Conservation (phyloP, 2,329 filamentous ascomycete species). For the Fusarium succisae region DNA sequence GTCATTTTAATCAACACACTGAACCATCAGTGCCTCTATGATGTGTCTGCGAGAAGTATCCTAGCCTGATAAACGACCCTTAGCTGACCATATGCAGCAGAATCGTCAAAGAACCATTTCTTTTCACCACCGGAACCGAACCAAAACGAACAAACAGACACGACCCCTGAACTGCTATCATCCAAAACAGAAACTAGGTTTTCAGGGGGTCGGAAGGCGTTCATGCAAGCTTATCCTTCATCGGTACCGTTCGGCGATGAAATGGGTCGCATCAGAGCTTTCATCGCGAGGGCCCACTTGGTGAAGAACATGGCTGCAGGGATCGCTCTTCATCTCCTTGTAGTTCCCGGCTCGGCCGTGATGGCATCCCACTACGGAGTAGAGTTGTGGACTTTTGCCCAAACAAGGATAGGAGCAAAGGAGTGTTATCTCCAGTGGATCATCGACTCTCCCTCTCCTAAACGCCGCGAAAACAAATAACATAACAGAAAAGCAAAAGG, state of each 20-base stretch:
- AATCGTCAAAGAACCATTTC: not conserved
- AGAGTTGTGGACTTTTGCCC: not conserved
- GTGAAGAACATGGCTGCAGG: slow-evolving; percentile 19
- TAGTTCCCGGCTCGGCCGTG: slow-evolving; percentile 4
- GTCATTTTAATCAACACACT: slow-evolving; percentile 1
- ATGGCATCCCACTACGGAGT: not conserved
- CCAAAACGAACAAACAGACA: not conserved
- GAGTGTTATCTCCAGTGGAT: not conserved
- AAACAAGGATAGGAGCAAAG: slow-evolving; percentile 1
- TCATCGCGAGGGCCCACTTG: slow-evolving; percentile 33
- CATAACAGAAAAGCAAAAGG: not conserved
- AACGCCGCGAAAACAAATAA: not conserved
- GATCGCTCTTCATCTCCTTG: slow-evolving; percentile 13
- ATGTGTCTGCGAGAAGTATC: slow-evolving; percentile 15
- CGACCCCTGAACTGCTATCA: not conserved
- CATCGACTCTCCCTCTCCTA: not conserved
- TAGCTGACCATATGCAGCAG: slow-evolving; percentile 17
- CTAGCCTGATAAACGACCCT: not conserved
- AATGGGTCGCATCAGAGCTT: slow-evolving; percentile 31
- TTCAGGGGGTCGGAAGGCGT: slow-evolving; percentile 31
- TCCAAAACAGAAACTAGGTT: slow-evolving; percentile 4
- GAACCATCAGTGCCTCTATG: not conserved
- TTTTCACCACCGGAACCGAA: slow-evolving; percentile 2
- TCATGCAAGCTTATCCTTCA: slow-evolving; percentile 25
- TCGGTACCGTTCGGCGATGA: slow-evolving; percentile 40